Evolutionary conservation across 305 asterid genomes (phyloP).

Genomic region (Coffea humblotiana): DNA sequence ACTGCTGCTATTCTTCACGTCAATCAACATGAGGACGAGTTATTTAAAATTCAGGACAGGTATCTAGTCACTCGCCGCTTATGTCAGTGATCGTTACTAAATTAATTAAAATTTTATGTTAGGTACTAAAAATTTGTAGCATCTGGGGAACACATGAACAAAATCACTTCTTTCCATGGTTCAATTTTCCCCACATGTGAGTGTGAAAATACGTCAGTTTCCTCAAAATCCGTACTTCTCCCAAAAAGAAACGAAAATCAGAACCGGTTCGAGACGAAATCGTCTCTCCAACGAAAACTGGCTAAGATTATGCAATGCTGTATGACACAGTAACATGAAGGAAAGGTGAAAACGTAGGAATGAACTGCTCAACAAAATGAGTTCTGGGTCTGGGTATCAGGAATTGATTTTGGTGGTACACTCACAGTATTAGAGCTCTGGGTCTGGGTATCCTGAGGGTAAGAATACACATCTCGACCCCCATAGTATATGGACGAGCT

Average conservation of each 20-base stretch:
- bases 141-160: neutral
- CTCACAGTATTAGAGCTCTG: slow-evolving; percentile 52
- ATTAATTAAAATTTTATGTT: no score
- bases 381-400: no score
- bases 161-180: neutral
- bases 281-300: neutral
- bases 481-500: slow-evolving; percentile 91
- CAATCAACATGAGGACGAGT: no score
- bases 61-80: no score
- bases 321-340: neutral
- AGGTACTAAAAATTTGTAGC: neutral
- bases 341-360: neutral
- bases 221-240: neutral
- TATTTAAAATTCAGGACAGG: no score
- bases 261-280: neutral
- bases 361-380: neutral
- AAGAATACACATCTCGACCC: slow-evolving; percentile 72
- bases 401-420: neutral
- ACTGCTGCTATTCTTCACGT: no score
- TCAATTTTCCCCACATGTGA: neutral
- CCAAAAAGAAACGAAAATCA: neutral
- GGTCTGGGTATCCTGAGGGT: slow-evolving; percentile 53
- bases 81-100: no score
- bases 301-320: neutral
- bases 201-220: neutral